phyloP scores from a whole-genome alignment of 2,329 filamentous ascomycete species.

The Huntiella omanensis region DNA sequence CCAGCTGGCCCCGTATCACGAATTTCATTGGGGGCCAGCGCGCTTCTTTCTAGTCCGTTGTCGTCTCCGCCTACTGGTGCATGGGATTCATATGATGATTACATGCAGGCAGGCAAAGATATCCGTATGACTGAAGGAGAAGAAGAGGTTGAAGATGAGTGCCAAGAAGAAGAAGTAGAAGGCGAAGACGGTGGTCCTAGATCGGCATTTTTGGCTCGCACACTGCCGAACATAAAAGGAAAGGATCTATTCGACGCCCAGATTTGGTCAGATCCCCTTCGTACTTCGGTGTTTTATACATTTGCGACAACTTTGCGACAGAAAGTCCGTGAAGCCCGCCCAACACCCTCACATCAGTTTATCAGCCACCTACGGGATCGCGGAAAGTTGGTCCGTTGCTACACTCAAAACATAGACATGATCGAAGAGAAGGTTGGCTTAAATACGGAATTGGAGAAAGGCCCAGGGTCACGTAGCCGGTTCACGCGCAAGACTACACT shows the following conservation, averaged over 20 bases:
- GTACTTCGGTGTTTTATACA: conserved; percentile 53
- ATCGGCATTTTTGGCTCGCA: conserved; percentile 14
- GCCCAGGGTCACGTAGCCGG: conserved; percentile 40
- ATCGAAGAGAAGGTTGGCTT: conserved; percentile 54
- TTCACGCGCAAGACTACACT: conserved; percentile 29
- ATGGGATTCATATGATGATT: conserved; percentile 29
- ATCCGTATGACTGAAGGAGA: conserved; percentile 16
- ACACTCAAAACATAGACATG: conserved; percentile 60
- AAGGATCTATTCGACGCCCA: conserved; percentile 53
- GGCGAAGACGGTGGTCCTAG: conserved; percentile 22
- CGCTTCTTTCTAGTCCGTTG: conserved; percentile 31
- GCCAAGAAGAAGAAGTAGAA: conserved; percentile 28
- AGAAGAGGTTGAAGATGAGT: conserved; percentile 20
- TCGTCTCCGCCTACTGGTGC: conserved; percentile 35
- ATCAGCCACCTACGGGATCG: conserved; percentile 47
- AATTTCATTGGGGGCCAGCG: conserved; percentile 5
- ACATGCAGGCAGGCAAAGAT: neutral
- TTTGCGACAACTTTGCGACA: conserved; percentile 50
- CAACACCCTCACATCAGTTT: conserved; percentile 49
- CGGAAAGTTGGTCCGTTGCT: conserved; percentile 50
- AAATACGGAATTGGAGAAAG: conserved; percentile 39
- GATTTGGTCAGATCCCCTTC: conserved; percentile 48
- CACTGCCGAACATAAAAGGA: conserved; percentile 45
- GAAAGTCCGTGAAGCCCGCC: conserved; percentile 42
- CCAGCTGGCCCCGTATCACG: conserved; percentile 5